phyloP scores from a whole-genome alignment of 768 basidiomycete species.

The Peribolospora baueri region DNA sequence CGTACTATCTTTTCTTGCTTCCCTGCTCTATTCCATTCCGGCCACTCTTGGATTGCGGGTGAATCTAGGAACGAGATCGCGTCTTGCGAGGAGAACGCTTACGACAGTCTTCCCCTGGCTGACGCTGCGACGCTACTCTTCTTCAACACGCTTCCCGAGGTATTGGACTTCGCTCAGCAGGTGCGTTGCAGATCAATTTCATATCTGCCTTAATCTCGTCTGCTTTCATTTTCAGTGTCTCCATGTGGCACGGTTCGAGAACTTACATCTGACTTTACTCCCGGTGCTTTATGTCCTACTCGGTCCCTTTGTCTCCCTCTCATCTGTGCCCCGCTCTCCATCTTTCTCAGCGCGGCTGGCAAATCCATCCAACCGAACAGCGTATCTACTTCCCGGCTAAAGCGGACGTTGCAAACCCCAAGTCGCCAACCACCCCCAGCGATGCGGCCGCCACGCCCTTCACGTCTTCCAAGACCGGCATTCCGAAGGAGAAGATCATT shows the following conservation, averaged over 20 bases:
- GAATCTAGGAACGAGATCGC: slow-evolving; percentile 71
- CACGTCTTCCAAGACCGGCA: background rate
- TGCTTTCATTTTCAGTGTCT: slow-evolving; percentile 1
- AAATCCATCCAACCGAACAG: slow-evolving; percentile 38
- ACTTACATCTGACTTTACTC: slow-evolving; percentile 6
- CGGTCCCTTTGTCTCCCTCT: background rate
- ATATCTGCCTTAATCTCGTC: background rate
- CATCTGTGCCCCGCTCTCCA: background rate
- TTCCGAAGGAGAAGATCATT: slow-evolving; percentile 41
- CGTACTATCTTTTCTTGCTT: background rate
- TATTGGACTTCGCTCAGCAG: slow-evolving; percentile 56
- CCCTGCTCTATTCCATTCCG: background rate
- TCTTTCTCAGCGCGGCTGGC: slow-evolving; percentile 15
- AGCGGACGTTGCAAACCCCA: slow-evolving; percentile 8
- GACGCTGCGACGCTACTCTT: slow-evolving; percentile 80
- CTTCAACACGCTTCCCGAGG: slow-evolving; percentile 58
- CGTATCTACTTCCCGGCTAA: slow-evolving; percentile 58
- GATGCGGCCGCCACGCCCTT: background rate
- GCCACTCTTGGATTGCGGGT: background rate
- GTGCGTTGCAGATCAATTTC: slow-evolving; percentile 23
- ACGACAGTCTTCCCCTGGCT: slow-evolving; percentile 65
- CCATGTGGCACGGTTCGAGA: slow-evolving; percentile 51
- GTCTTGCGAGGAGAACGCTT: slow-evolving; percentile 81
- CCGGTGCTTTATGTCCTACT: background rate
- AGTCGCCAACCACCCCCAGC: too few relatives aligned